Evolutionary conservation across 371 early-diverging fungal genomes (phyloP), one percentile per base, ranked within the genome.

Genomic region (Synchytrium microbalum): DNA sequence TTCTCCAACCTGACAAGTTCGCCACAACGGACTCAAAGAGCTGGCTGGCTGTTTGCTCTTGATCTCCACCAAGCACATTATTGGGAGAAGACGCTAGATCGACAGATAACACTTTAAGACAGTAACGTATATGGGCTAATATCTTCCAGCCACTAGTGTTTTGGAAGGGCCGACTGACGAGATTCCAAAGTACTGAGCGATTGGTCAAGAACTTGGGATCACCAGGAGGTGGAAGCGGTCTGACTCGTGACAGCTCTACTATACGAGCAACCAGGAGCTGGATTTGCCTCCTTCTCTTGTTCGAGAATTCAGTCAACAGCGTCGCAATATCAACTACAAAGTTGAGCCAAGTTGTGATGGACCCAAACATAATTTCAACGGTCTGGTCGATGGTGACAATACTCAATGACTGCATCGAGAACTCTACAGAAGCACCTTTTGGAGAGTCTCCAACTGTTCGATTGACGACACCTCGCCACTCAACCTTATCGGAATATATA

Each of bases 91-190:
- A 56, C 13, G 26, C 56, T 26, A 56, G 5, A 56, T 26, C 56
- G 24, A 13, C 13, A 13, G 24, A 26, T 29, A 56, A 24, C 13
- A 10, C 24, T 5, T 13, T 56, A 8, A 56, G 24, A 56, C 84
- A 84, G 64, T 86, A 85, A 8, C 91, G 76, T 67, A 91, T 77
- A 38, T 88, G 83, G 1, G 80, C 81, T 2, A 92, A 65, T 1
- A 92, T 60, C 63, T 88, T 90, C 92, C 92, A 92, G 16, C 88
- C 88, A 13, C 79, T 78, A 64, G 88, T 87, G 14, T 78, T 80
- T 63, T 90, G 83, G 60, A 85, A 84, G 62, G 70, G 60, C 3
- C 81, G 72, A 2, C 82, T 79, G 1, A 87, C 88, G n/a, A 90
- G 63, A n/a, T 85, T 70, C 62, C 90, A 82, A 54, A 89, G 75